Base-by-base conservation (phyloP, 2,329 filamentous ascomycete genomes). In the Sphaerulina vaccinii region DNA sequence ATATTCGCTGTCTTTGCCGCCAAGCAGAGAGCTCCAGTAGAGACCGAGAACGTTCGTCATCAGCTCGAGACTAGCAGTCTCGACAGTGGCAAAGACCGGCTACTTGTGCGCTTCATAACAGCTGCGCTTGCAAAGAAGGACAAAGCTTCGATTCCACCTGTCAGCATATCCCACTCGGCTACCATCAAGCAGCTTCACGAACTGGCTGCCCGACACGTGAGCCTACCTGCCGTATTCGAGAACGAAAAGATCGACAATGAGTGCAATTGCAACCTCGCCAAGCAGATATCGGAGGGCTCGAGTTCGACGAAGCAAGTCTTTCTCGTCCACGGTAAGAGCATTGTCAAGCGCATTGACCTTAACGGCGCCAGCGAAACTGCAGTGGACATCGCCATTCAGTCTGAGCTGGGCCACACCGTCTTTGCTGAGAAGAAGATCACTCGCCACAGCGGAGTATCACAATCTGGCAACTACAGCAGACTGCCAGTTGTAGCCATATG, bases 201-300 rank as follows among this genome's bases (percentile, higher is more conserved):
- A 16, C 19, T 49, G 1, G 58, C 66, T 10, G 57, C 62, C 8
- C 33, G 56, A 13, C 56, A 66, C 15, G 54, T 67, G n/a, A 42
- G 44, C 2, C 29, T 63, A 13, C 39, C 55, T 16, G 16, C 49
- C 11, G 22, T 18, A 2, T 52, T 51, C 23, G 46, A 56, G 11
- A 49, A 52, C 3, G n/a, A 44, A 1, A 41, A 39, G 2, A 19
- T 53, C 4, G 45, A 56, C 6, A 49, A 59, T 16, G 61, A 63
- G 36, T 67, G 65, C 52, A 68, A 67, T 39, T 68, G 64, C 52
- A 57, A 48, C 16, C 54, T 65, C 10, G 65, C 64, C 2, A 53
- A 55, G 22, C 47, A 58, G 44, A 59, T 68, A 27, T 55, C 61
- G 4, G 49, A 62, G 33, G 57, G 43, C n/a, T 22, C 50, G 3